Evolutionary conservation across 179 eudicot species (phyloP), one percentile per base, ranked within the genome.

Genomic region (Heliamphora pulchella): DNA sequence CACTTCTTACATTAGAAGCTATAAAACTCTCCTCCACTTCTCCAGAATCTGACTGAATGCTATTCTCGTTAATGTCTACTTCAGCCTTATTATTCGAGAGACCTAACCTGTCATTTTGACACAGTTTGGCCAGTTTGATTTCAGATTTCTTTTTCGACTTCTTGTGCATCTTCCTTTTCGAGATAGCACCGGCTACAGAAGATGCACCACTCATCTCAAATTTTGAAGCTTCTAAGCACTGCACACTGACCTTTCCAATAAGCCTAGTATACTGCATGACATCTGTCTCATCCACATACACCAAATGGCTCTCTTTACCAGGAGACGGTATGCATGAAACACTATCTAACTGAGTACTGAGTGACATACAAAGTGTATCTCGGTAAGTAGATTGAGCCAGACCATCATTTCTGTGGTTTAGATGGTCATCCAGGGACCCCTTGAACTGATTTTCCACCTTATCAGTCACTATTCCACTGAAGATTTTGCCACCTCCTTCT

Each of bases 111-210:
- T 84, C 85, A 31, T 31, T 31, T 31, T 31, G 31, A 31, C 31
- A 31, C 31, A 31, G 82, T 31, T 77, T 77, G 84, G 69, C 80
- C 81, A 85, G 82, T 81, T 81, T 44, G 83, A 76, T 44, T 83
- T 88, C 72, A 85, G 39, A 55, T 75, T 83, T 69, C 78, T 81
- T 86, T 82, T 81, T 80, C 18, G 84, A 79, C 31, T 82, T 87
- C 71, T 86, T 82, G 78, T 58, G 79, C 50, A 57, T 79, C 84
- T 83, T 86, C 84, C 79, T 85, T 76, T 78, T 63, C 62, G 47
- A 57, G 61, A 46, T 61, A 76, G 77, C 22, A 58, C 70, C 72
- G 46, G 62, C 76, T 51, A 41, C 59, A n/a, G 2, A 31, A 62
- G 79, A 72, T 46, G 55, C 48, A 54, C 7, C 68, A 67, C 54